A percentile compares a stretch with the other conserved stretches of the same genome.
Conservation (phyloP, 208 protist genomes). For the Crithidia acanthocephali region DNA sequence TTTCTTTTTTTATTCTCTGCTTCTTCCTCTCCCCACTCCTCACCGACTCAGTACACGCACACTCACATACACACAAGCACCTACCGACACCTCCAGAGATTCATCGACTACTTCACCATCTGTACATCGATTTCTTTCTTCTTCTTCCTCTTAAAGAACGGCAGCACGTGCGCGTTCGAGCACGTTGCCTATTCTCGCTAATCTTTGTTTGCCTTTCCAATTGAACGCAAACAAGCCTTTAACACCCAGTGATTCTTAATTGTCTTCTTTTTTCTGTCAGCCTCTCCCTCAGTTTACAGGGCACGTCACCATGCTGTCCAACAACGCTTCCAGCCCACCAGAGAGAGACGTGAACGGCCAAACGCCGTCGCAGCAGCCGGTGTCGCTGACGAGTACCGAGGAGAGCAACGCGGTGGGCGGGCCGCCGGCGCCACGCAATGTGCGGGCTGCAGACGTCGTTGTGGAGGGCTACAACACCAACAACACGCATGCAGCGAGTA, state of each 20-base stretch:
- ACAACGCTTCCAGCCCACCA: background rate
- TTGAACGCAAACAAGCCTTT: no score
- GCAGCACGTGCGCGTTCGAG: no score
- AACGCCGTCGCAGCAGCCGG: background rate
- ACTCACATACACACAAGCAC: background rate
- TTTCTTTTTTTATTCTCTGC: no score
- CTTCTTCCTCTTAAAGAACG: no score
- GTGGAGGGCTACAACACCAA: slow-evolving; percentile 12
- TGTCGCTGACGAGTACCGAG: slow-evolving; percentile 3
- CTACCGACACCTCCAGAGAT: no score
- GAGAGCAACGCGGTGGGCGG: background rate
- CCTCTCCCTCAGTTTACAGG: no score
- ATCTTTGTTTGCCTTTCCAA: no score
- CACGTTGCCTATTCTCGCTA: no score
- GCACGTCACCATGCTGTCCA: background rate
- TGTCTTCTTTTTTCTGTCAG: background rate
- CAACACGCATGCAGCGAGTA: background rate
- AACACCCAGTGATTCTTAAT: no score
- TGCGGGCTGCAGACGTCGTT: slow-evolving; percentile 38
- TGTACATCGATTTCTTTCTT: no score
- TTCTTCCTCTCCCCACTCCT: no score
- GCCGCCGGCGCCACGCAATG: slow-evolving; percentile 10
- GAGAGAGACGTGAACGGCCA: background rate
- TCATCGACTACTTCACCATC: no score
- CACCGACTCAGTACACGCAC: background rate